Conservation (phyloP, 2,329 filamentous ascomycete genomes). For the Venturia carpophila region DNA sequence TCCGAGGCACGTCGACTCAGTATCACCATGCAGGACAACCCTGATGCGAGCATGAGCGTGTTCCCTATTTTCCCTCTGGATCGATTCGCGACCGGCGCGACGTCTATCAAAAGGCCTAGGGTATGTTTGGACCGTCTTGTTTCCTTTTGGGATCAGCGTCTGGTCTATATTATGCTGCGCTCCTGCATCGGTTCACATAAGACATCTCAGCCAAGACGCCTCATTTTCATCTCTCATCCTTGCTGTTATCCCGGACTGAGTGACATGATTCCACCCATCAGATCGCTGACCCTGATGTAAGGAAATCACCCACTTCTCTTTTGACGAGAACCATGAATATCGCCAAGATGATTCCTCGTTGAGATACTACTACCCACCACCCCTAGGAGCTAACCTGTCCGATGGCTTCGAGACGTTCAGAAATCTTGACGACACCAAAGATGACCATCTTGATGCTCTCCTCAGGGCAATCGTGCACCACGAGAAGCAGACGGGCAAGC, state of each 20-base stretch:
- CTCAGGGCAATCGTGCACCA: slow-evolving; percentile 65
- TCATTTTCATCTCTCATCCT: background rate
- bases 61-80: slow-evolving; percentile 5
- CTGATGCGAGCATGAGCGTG: background rate
- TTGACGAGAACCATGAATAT: slow-evolving; percentile 74
- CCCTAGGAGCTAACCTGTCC: slow-evolving; percentile 66
- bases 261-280: background rate
- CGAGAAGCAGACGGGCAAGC: slow-evolving; percentile 60
- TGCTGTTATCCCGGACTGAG: background rate
- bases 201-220: background rate
- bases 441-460: slow-evolving; percentile 81
- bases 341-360: slow-evolving; percentile 70
- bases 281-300: slow-evolving; percentile 28
- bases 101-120: slow-evolving; percentile 15
- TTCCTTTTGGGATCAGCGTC: background rate
- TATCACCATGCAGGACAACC: slow-evolving; percentile 8
- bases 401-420: slow-evolving; percentile 74
- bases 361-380: slow-evolving; percentile 76
- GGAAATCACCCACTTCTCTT: slow-evolving; percentile 93
- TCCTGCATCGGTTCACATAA: background rate
- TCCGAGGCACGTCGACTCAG: background rate
- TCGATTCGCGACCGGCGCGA: background rate
- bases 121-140: background rate
- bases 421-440: slow-evolving; percentile 71
- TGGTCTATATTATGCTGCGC: background rate